Evolutionary conservation across 352 stramenopile genomes (phyloP), one percentile per base, ranked within the genome.

Genomic region (Elongisporangium anandrum): DNA sequence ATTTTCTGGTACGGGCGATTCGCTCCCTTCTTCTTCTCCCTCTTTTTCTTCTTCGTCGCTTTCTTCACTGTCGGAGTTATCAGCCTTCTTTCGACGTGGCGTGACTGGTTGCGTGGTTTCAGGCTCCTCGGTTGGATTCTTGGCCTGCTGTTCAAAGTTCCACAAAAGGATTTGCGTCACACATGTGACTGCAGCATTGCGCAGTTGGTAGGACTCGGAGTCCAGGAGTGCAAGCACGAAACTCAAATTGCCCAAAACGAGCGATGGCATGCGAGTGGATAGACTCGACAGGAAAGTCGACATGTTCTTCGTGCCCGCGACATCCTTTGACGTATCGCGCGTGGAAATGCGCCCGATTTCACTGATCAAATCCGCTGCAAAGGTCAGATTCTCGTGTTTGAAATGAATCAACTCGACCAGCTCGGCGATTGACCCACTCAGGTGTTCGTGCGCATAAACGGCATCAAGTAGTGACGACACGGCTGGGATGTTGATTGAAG

Each of bases 301-400:
- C 26, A 92, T 87, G 61, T 94, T 92, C 22, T 81, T 78, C 15
- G 78, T 89, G n/a, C 85, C 80, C 17, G 70, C 69, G 2, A 78
- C 69, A 59, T 94, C 81, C 55, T 91, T 91, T 9, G 80, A 90
- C 1, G 78, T 67, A 52, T 90, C 80, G 4, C 79, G 72, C 22
- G 72, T 80, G 1, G 80, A 87, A n/a, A 87, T 88, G 50, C 87
- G 85, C 1, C 78, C 82, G 15, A 94, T 85, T 52, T 90, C 81
- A 38, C 74, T 87, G 56, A 92, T 92, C 24, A 92, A 55, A 62
- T 92, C 79, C 7, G 77, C 72, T 9, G 83, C 79, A 54, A 92
- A 90, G 1, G 64, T 73, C 39, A 74, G 55, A 51, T 89, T 88
- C 19, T 80, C 69, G 59, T 87, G 88, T 51, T 81, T 76, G 47